Percentiles rank a stretch among this genome's conserved stretches.
phyloP scores from a whole-genome alignment of 2,329 filamentous ascomycete species.

The Trichophyton benhamiae region DNA sequence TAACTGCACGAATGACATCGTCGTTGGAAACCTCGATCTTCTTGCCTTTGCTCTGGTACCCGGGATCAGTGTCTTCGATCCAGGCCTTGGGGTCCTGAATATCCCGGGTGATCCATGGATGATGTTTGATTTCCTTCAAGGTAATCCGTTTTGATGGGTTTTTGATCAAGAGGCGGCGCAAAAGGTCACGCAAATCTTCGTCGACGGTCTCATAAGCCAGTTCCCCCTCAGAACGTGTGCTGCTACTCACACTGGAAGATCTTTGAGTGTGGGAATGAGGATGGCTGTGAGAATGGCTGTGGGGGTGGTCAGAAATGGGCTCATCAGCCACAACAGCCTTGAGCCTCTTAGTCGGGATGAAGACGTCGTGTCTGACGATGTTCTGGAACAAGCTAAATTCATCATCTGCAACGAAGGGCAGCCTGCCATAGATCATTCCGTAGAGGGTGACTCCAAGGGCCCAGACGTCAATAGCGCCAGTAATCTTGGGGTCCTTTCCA shows the following conservation, averaged over 20 bases:
- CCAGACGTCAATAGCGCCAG: slow-evolving; percentile 93
- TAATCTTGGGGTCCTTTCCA: slow-evolving; percentile 56
- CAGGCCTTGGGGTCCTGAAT: slow-evolving; percentile 63
- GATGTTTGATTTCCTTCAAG: slow-evolving; percentile 81
- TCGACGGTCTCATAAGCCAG: slow-evolving; percentile 78
- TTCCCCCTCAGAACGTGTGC: slow-evolving; percentile 57
- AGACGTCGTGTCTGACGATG: slow-evolving; percentile 85
- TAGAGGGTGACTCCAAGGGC: slow-evolving; percentile 92
- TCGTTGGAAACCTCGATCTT: slow-evolving; percentile 85
- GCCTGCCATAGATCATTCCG: slow-evolving; percentile 84
- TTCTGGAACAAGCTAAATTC: slow-evolving; percentile 84
- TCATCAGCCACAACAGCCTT: slow-evolving; percentile 48
- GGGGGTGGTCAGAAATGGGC: slow-evolving; percentile 11
- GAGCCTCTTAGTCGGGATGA: slow-evolving; percentile 72
- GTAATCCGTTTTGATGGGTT: slow-evolving; percentile 82
- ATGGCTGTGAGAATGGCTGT: slow-evolving; percentile 22
- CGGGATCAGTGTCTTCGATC: slow-evolving; percentile 91
- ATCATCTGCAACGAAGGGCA: slow-evolving; percentile 84
- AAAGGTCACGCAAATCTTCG: slow-evolving; percentile 63
- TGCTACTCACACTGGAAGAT: slow-evolving; percentile 44
- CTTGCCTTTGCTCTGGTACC: slow-evolving; percentile 61
- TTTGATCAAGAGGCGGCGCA: slow-evolving; percentile 71
- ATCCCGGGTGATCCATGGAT: slow-evolving; percentile 77
- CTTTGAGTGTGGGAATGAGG: slow-evolving; percentile 28
- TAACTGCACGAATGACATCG: slow-evolving; percentile 81